Percentiles rank a stretch among this genome's conserved stretches.
These are phyloP conservation scores for Stellera chamaejasme DNA, from an alignment of 345 rosid species.

Conservation along the genomic window DNA sequence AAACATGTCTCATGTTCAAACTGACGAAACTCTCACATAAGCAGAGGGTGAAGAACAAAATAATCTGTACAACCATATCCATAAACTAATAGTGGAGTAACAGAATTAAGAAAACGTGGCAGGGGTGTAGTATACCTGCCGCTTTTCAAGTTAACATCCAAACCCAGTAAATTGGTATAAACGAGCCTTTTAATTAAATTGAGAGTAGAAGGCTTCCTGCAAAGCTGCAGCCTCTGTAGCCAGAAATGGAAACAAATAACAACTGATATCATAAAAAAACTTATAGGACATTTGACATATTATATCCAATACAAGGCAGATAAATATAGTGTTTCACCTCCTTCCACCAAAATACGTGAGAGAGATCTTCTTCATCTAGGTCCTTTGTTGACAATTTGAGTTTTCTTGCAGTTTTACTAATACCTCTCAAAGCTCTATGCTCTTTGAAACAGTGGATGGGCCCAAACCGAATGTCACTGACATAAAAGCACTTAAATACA, in stretches of 20 bases:
- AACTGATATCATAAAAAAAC: neutral
- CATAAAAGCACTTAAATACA: neutral
- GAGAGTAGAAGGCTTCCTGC: slow-evolving; percentile 77
- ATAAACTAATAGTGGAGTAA: neutral
- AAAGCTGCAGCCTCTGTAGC: slow-evolving; percentile 64
- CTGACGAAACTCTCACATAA: too few relatives aligned
- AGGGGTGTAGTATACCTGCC: slow-evolving; percentile 42
- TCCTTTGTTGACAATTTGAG: slow-evolving; percentile 27
- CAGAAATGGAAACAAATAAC: slow-evolving; percentile 1
- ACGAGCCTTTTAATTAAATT: slow-evolving; percentile 61
- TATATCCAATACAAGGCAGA: neutral
- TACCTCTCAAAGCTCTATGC: slow-evolving; percentile 34
- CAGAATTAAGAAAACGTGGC: neutral
- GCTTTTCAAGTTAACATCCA: slow-evolving; percentile 67
- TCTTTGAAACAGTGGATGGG: slow-evolving; percentile 40
- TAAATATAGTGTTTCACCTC: slow-evolving; percentile 38
- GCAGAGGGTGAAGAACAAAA: too few relatives aligned
- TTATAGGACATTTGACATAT: neutral
- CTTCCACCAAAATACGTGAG: slow-evolving; percentile 84
- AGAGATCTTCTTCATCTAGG: slow-evolving; percentile 54
- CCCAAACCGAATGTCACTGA: slow-evolving; percentile 27
- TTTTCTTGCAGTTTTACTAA: slow-evolving; percentile 43
- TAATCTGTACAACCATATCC: neutral
- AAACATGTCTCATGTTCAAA: too few relatives aligned
- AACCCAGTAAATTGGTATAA: slow-evolving; percentile 69